Evolutionary conservation across 129 eudicot genomes (phyloP).

Genomic region (Arctium minus): DNA sequence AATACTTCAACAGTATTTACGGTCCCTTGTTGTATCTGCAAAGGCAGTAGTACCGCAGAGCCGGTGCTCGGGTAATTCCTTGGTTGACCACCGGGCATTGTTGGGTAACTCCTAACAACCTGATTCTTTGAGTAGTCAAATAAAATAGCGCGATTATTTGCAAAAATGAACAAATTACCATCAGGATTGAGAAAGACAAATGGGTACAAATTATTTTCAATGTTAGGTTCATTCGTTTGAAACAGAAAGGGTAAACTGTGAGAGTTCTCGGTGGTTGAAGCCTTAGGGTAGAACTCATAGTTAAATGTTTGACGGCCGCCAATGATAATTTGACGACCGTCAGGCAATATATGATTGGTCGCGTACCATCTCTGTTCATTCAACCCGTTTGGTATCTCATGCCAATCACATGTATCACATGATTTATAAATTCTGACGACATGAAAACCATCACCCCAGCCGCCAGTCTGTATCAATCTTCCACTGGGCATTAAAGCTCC

Average conservation of each 20-base stretch:
- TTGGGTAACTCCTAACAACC: slow-evolving; percentile 47
- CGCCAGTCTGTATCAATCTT: slow-evolving; percentile 54
- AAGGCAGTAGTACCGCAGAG: slow-evolving; percentile 51
- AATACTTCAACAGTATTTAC: slow-evolving; percentile 33
- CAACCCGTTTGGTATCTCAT: slow-evolving; percentile 31
- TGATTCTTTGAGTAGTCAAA: slow-evolving; percentile 21
- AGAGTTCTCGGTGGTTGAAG: background rate
- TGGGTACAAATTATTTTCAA: slow-evolving; percentile 69
- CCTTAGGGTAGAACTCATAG: slow-evolving; percentile 64
- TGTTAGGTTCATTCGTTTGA: slow-evolving; percentile 41
- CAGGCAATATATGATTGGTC: slow-evolving; percentile 54
- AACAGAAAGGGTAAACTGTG: slow-evolving; percentile 37
- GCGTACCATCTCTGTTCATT: slow-evolving; percentile 58
- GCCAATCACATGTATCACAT: slow-evolving; percentile 54
- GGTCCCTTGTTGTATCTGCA: slow-evolving; percentile 18
- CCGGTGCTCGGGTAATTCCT: slow-evolving; percentile 62
- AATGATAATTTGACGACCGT: slow-evolving; percentile 54
- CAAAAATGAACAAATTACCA: slow-evolving; percentile 66
- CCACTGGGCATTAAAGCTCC: slow-evolving; percentile 58
- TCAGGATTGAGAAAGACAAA: slow-evolving; percentile 56
- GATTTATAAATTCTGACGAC: slow-evolving; percentile 34
- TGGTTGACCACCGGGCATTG: slow-evolving; percentile 45
- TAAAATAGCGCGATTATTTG: slow-evolving; percentile 57
- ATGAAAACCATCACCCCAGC: slow-evolving; percentile 62
- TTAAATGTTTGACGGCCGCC: slow-evolving; percentile 61